These are phyloP conservation scores for Trametes meyenii DNA, from an alignment of 768 basidiomycete species.

Conservation along the genomic window DNA sequence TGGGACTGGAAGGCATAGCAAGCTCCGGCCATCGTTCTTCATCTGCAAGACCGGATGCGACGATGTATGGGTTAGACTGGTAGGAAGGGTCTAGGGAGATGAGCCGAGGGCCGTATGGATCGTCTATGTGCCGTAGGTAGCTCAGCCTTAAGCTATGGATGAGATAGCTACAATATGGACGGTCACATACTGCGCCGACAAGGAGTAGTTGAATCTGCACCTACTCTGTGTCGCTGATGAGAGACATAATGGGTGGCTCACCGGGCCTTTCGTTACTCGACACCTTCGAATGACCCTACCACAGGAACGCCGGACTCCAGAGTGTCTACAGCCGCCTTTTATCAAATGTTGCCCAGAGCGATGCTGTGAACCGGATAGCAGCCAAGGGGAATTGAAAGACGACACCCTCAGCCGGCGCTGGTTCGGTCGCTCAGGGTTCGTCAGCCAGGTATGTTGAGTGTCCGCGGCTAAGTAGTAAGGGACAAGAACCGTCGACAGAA, in stretches of 20 bases:
- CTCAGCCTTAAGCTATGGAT: slow-evolving; percentile 85
- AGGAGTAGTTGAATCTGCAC: slow-evolving; percentile 26
- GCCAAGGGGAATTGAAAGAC: too few species aligned
- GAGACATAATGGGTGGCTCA: slow-evolving; percentile 46
- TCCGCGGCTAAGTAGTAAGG: background rate
- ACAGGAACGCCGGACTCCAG: too few species aligned
- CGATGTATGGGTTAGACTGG: slow-evolving; percentile 80
- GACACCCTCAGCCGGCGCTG: too few species aligned
- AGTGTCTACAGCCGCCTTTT: too few species aligned
- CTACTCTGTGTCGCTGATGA: slow-evolving; percentile 67
- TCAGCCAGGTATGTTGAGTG: too few species aligned
- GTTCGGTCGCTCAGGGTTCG: too few species aligned
- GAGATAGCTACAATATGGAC: slow-evolving; percentile 52
- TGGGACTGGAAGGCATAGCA: slow-evolving; percentile 66
- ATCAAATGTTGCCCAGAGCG: too few species aligned
- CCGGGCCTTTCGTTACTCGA: background rate
- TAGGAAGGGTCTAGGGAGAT: slow-evolving; percentile 81
- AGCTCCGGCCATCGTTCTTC: slow-evolving; percentile 85
- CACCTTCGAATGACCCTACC: background rate
- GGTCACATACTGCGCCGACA: background rate
- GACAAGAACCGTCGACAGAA: background rate
- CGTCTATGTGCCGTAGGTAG: slow-evolving; percentile 87
- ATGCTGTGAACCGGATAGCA: too few species aligned
- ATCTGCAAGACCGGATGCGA: slow-evolving; percentile 80
- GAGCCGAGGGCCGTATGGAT: slow-evolving; percentile 80